A percentile compares a stretch with the other conserved stretches of the same genome.
Evolutionary conservation across 2,329 filamentous ascomycete genomes (phyloP).

Genomic region (Pseudocercospora eumusae): DNA sequence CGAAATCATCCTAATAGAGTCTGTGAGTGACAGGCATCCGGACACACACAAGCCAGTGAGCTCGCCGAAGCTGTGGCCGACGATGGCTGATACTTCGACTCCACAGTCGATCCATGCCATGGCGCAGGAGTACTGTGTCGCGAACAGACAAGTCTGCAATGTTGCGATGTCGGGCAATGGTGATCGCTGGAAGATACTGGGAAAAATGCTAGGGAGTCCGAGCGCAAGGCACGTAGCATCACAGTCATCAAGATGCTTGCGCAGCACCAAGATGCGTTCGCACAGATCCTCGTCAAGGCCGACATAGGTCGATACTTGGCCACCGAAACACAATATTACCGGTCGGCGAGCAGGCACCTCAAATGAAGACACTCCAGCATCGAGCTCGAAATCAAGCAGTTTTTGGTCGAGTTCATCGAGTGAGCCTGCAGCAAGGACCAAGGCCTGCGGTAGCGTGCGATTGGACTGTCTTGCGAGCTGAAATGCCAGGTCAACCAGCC

Average conservation of each 20-base stretch:
- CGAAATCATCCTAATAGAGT: slow-evolving; percentile 17
- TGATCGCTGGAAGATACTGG: slow-evolving; percentile 16
- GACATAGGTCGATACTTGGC: slow-evolving; percentile 15
- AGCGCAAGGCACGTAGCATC: slow-evolving; percentile 8
- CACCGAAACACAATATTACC: slow-evolving; percentile 22
- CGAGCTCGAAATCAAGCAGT: not conserved
- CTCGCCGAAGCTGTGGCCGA: slow-evolving; percentile 24
- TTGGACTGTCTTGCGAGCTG: not conserved
- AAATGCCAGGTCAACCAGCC: not conserved
- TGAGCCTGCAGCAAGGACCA: not conserved
- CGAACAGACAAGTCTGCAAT: slow-evolving; percentile 18
- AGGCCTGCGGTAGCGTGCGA: not conserved
- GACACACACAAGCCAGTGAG: slow-evolving; percentile 18
- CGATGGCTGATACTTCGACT: slow-evolving; percentile 11
- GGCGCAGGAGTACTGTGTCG: slow-evolving; percentile 21
- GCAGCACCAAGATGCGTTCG: slow-evolving; percentile 5
- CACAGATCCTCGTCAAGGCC: slow-evolving; percentile 16
- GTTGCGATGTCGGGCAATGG: slow-evolving; percentile 16
- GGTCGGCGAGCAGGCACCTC: not conserved
- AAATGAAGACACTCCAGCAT: not conserved
- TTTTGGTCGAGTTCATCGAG: not conserved
- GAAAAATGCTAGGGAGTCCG: slow-evolving; percentile 20
- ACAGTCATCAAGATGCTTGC: slow-evolving; percentile 20
- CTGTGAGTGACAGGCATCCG: slow-evolving; percentile 13
- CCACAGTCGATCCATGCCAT: slow-evolving; percentile 22